These are phyloP conservation scores for Aspergillus oerlinghausenensis DNA, from an alignment of 2,329 filamentous ascomycete genomes.

Conservation along the genomic window DNA sequence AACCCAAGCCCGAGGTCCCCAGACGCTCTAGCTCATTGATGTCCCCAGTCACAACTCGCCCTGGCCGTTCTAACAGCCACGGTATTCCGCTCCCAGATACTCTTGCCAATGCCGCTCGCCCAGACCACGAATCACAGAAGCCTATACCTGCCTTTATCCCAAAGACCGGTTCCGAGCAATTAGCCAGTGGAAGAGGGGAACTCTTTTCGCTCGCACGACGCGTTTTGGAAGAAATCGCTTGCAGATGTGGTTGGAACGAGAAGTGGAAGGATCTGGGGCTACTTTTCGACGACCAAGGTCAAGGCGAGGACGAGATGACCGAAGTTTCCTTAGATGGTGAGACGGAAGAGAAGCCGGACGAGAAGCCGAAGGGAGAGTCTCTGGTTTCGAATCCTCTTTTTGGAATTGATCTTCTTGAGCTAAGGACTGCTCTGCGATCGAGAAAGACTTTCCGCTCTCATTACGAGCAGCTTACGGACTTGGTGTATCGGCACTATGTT, in stretches of 20 bases:
- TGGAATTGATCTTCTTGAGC: slow-evolving; percentile 53
- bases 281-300: slow-evolving; percentile 31
- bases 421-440: slow-evolving; percentile 59
- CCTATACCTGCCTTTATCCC: slow-evolving; percentile 38
- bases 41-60: slow-evolving; percentile 14
- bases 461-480: slow-evolving; percentile 76
- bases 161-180: slow-evolving; percentile 66
- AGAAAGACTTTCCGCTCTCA: slow-evolving; percentile 61
- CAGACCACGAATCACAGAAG: slow-evolving; percentile 39
- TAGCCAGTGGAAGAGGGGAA: slow-evolving; percentile 78
- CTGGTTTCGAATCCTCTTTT: slow-evolving; percentile 24
- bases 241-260: slow-evolving; percentile 67
- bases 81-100: slow-evolving; percentile 27
- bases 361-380: slow-evolving; percentile 10
- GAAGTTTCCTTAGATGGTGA: slow-evolving; percentile 34
- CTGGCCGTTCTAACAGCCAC: slow-evolving; percentile 23
- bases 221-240: slow-evolving; percentile 70
- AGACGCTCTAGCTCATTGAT: slow-evolving; percentile 38
- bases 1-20: slow-evolving; percentile 28
- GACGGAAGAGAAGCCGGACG: slow-evolving; percentile 12
- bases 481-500: slow-evolving; percentile 75
- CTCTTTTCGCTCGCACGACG: slow-evolving; percentile 75
- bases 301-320: slow-evolving; percentile 26
- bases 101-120: slow-evolving; percentile 32
- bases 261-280: slow-evolving; percentile 62